Conservation (phyloP, 148 eudicot species). For the Heliamphora exappendiculata region DNA sequence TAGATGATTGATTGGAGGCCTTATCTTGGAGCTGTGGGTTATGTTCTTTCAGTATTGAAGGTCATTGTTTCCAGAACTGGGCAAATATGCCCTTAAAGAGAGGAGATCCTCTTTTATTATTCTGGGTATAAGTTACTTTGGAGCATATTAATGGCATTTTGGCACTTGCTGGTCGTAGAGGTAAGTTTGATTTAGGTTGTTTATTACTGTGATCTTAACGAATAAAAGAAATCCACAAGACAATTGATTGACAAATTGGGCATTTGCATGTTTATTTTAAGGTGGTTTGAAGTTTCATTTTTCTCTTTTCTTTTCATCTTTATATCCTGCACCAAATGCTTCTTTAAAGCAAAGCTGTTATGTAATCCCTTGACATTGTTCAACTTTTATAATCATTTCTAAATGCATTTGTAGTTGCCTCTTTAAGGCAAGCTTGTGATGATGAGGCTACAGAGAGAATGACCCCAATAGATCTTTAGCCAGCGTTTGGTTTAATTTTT, state of each 20-base stretch:
- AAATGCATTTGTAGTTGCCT: too few species aligned
- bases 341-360: neutral
- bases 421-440: too few species aligned
- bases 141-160: neutral
- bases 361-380: neutral
- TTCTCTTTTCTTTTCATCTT: neutral
- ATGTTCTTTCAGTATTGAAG: neutral
- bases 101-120: neutral
- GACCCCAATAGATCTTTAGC: too few species aligned
- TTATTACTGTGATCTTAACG: neutral
- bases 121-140: too few species aligned
- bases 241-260: neutral
- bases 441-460: too few species aligned
- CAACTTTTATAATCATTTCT: too few species aligned
- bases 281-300: neutral
- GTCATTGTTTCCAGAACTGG: slow-evolving; percentile 1
- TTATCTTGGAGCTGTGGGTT: neutral
- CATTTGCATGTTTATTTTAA: neutral
- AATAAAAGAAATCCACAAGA: neutral
- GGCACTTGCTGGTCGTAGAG: neutral
- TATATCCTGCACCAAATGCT: neutral
- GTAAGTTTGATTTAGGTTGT: neutral
- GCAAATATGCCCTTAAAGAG: neutral
- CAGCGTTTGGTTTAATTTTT: too few species aligned
- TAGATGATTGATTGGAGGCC: neutral